Conservation (phyloP, 108 stramenopile species). For the Hondaea fermentalgiana region DNA sequence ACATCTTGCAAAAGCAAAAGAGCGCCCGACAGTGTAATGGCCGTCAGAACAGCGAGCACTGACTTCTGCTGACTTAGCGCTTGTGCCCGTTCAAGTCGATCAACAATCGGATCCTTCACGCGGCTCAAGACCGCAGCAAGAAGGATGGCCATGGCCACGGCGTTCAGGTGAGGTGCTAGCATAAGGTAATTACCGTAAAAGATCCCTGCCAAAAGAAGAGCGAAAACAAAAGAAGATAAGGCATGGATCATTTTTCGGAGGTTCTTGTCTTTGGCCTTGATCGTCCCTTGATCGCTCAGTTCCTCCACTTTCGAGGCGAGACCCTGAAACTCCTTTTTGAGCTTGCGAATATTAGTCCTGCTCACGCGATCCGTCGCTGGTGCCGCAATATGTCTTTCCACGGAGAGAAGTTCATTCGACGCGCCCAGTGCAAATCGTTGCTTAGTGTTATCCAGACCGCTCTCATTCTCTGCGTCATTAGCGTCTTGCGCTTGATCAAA, state of each 20-base stretch:
- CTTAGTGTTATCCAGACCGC: no score
- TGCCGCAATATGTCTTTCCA: no score
- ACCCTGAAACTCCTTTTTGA: not conserved
- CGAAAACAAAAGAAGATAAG: not conserved
- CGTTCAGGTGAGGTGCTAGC: not conserved
- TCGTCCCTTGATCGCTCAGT: not conserved
- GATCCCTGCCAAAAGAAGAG: not conserved
- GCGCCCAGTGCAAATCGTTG: no score
- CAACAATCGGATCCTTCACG: not conserved
- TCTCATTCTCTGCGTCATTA: no score
- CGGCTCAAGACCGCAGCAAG: not conserved
- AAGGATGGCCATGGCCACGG: not conserved
- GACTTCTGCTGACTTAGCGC: not conserved
- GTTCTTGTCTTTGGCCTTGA: not conserved
- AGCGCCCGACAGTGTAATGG: not conserved
- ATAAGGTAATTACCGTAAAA: not conserved
- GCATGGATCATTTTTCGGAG: not conserved
- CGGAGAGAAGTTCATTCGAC: no score
- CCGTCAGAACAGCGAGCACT: not conserved
- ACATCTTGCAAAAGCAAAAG: not conserved
- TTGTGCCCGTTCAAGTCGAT: not conserved
- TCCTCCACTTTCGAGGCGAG: not conserved
- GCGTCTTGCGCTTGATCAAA: no score
- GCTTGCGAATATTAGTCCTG: not conserved
- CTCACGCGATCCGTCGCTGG: not conserved